Evolutionary conservation across 495 filamentous ascomycete species (phyloP), one percentile per base, ranked within the genome.

Genomic region (Podospora comata): DNA sequence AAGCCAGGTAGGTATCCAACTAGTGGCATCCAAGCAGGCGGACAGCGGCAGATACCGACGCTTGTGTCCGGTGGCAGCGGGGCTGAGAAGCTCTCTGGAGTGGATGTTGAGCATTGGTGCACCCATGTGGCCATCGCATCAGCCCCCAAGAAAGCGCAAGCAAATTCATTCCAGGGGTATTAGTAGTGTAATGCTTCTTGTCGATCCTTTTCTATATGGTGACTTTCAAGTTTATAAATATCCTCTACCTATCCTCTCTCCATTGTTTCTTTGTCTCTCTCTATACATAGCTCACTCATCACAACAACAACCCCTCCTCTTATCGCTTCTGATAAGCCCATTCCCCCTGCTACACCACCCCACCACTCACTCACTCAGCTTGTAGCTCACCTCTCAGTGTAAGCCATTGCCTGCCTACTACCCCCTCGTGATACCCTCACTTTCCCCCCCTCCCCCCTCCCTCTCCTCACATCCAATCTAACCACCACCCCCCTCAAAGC

Each of bases 41-140:
- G 70, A 65, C 68, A 60, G 65, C 68, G 71, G 68, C 71, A 67
- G 68, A 71, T 44, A 58, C 71, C 71, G 71, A 69, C 58, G 19
- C 23, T 58, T 28, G 27, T 56, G 27, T 18, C 66, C 60, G 6
- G 59, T 59, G 57, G 16, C 18, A 34, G 55, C 60, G 68, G 68
- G 64, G 68, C 68, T 70, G 65, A 70, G 64, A 55, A 23, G 59
- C 20, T 48, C 39, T 48, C 39, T 48, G 39, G 13, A 48, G 39
- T 48, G 39, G 39, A 48, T 48, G 39, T 48, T 48, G 39, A 48
- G 13, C 9, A 48, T 5, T 48, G 39, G 39, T 48, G 39, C 39
- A 48, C 15, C 13, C 13, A 48, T 34, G 53, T n/a, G n/a, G 39
- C 44, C 56, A 32, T 19, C 9, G 28, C 26, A 62, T 48, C 67